Base-by-base conservation (phyloP, 2,329 filamentous ascomycete genomes). In the Xylariaceae sp. region DNA sequence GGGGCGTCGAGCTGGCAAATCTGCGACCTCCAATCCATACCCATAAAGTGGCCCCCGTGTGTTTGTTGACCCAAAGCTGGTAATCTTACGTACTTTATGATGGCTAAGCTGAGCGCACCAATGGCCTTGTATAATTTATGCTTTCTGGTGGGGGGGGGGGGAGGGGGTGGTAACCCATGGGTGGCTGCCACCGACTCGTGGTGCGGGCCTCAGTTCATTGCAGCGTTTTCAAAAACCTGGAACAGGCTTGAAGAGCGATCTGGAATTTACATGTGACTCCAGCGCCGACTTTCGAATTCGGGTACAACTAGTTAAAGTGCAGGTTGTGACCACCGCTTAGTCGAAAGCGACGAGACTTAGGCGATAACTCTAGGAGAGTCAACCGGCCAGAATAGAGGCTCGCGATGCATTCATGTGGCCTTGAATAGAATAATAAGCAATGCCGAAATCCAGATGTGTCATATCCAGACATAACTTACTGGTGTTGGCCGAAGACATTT, bases 201-300 rank as follows among this genome's bases (percentile, higher is more conserved):
- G 63, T 64, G 9, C 66, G 64, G 4, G 55, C 65, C 0, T 72
- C 19, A 19, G 0, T 75, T 75, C 31, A 41, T 57, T 0, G 64
- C 2, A 57, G 57, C 19, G 19, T 19, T 19, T 19, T 0, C 46
- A 69, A 1, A 61, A 63, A 3, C 27, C 46, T 1, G 68, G 62
- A 0, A 58, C 60, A 3, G 32, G 63, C 2, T 48, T 75, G 26
- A 70, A 67, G n/a, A 59, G 76, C 0, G 70, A 73, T 27, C 60
- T 77, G 3, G 71, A 77, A 57, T 77, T 77, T 7, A 77, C 77
- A 72, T 74, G 75, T 0, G 69, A 77, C 50, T 77, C 77, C 32
- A 67, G 75, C 77, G 58, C 74, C 74, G 0, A 72, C 72, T 39
- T 47, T 76, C 37, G 66, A 70, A 47, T 54, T 71, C 40, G 45